These are phyloP conservation scores for Aspergillaceae sp. DNA, from an alignment of 2,329 filamentous ascomycete genomes.

Conservation along the genomic window DNA sequence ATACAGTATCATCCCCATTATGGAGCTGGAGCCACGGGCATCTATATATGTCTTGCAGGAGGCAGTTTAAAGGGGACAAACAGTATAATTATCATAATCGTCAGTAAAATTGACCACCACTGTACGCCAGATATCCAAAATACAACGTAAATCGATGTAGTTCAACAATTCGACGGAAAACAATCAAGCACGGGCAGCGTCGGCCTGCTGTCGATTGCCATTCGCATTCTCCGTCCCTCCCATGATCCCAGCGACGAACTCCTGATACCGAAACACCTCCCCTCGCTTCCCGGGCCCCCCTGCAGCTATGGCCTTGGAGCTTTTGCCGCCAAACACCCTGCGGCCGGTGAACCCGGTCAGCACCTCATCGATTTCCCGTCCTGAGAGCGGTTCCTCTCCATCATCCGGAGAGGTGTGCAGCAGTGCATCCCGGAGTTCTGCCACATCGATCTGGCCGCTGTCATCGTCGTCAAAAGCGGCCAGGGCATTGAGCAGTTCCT, in stretches of 20 bases:
- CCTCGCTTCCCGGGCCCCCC: constrained; percentile 55
- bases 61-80: no score
- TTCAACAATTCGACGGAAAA: no score
- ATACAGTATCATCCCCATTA: no score
- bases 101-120: neutral
- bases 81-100: neutral
- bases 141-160: no score
- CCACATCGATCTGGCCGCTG: constrained; percentile 80
- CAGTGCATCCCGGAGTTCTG: constrained; percentile 72
- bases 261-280: constrained; percentile 88
- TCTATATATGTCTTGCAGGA: no score
- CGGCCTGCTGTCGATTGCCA: constrained; percentile 13
- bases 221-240: constrained; percentile 39
- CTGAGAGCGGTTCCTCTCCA: constrained; percentile 55
- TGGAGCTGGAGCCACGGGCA: no score
- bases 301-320: constrained; percentile 22
- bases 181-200: neutral
- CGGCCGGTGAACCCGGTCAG: constrained; percentile 77
- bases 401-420: constrained; percentile 72
- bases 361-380: constrained; percentile 75
- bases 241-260: constrained; percentile 69
- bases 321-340: constrained; percentile 63
- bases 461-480: constrained; percentile 95
- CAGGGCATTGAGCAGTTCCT: constrained; percentile 80
- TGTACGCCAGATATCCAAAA: neutral